Percentiles rank a stretch among this genome's conserved stretches.
Conservation (phyloP, 306 rosid genomes). For the Acacia melanoxylon region DNA sequence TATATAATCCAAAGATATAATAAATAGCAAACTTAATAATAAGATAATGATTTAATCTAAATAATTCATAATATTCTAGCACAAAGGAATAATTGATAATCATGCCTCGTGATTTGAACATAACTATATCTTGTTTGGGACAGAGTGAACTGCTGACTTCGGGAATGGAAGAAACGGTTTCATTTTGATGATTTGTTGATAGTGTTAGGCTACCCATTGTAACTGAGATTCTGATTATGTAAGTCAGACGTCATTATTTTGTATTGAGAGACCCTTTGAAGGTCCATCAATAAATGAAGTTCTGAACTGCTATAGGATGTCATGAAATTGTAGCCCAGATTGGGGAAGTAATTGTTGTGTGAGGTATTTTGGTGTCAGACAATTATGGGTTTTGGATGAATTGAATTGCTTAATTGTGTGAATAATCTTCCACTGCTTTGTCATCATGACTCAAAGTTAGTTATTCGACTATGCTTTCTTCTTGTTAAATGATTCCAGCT, state of each 20-base stretch:
- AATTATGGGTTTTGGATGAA: conserved; percentile 39
- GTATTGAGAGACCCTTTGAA: conserved; percentile 32
- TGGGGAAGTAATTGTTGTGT: conserved; percentile 42
- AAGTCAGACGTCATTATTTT: conserved; percentile 34
- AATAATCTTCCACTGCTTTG: conserved; percentile 48
- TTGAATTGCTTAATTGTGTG: conserved; percentile 45
- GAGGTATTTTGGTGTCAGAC: conserved; percentile 37
- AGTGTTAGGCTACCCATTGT: conserved; percentile 27
- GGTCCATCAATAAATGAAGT: conserved; percentile 29
- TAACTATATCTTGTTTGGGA: background rate
- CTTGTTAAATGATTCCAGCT: conserved; percentile 10
- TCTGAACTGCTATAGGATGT: conserved; percentile 31
- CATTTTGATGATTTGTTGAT: conserved; percentile 24
- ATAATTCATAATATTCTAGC: too few species aligned
- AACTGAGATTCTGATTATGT: conserved; percentile 31
- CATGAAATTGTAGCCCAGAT: conserved; percentile 44
- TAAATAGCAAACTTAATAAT: too few species aligned
- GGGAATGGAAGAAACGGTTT: conserved; percentile 26
- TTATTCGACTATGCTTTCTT: conserved; percentile 31
- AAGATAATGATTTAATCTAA: too few species aligned
- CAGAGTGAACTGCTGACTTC: conserved; percentile 30
- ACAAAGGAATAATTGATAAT: too few species aligned
- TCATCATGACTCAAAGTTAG: conserved; percentile 59
- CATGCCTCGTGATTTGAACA: too few species aligned
- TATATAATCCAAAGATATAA: too few species aligned